Evolutionary conservation across 1,284 basidiomycete species (phyloP).

Genomic region (Boletus mariae): DNA sequence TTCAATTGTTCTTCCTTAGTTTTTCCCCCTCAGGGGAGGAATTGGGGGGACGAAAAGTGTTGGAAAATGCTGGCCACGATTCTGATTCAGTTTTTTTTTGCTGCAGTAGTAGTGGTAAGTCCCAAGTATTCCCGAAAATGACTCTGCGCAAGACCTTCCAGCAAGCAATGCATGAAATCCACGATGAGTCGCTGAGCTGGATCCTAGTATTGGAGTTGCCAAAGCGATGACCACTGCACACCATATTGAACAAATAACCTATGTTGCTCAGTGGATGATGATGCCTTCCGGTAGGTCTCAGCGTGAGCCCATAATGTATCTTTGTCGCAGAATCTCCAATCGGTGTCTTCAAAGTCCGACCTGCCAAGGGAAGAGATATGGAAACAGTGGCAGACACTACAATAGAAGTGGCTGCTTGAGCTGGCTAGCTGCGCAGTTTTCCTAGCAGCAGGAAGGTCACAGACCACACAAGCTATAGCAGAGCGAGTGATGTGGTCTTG

Average conservation of each 20-base stretch:
- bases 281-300: neutral
- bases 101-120: neutral
- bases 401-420: neutral
- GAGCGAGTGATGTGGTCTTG: neutral
- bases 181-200: neutral
- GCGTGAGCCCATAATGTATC: neutral
- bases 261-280: neutral
- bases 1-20: neutral
- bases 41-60: neutral
- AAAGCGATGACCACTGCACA: neutral
- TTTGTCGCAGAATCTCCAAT: neutral
- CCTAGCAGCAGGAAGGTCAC: neutral
- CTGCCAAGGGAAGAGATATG: neutral
- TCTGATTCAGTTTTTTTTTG: neutral
- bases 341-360: neutral
- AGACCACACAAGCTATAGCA: neutral
- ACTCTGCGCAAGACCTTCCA: neutral
- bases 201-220: neutral
- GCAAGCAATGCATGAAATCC: neutral
- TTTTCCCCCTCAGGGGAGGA: neutral
- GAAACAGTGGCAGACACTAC: neutral
- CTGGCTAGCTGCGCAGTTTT: neutral
- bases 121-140: neutral
- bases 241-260: neutral
- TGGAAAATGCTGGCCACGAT: neutral